Percentiles rank a stretch among this genome's conserved stretches.
These are phyloP conservation scores for Calonectria pteridis DNA, from an alignment of 2,329 filamentous ascomycete genomes.

Conservation along the genomic window DNA sequence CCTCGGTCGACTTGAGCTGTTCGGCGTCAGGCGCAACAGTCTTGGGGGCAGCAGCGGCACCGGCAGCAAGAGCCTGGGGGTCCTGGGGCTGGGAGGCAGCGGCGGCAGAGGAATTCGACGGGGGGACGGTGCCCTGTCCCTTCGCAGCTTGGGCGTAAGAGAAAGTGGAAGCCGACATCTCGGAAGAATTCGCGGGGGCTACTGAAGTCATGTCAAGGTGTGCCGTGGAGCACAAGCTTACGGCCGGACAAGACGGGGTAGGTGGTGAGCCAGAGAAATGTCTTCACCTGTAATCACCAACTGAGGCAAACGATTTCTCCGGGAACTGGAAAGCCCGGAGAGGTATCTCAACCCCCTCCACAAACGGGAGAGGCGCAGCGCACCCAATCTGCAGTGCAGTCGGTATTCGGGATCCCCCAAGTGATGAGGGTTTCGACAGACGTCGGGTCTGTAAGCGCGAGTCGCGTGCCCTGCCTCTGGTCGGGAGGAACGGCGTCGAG, in stretches of 20 bases:
- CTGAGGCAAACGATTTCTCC: conserved; percentile 33
- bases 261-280: conserved; percentile 33
- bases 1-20: conserved; percentile 45
- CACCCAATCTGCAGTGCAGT: conserved; percentile 40
- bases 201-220: conserved; percentile 46
- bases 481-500: conserved; percentile 25
- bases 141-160: conserved; percentile 98
- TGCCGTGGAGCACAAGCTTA: conserved; percentile 35
- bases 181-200: conserved; percentile 44
- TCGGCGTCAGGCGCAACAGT: conserved; percentile 35
- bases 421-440: conserved; percentile 35
- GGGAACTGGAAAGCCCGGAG: conserved; percentile 34
- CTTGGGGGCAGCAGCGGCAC: conserved; percentile 44
- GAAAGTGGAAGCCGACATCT: conserved; percentile 75
- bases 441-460: conserved; percentile 20
- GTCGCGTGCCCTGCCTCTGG: conserved; percentile 28
- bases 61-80: conserved; percentile 42
- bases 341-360: conserved; percentile 44
- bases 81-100: conserved; percentile 42
- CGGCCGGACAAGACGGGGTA: conserved; percentile 32
- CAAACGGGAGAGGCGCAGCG: conserved; percentile 39
- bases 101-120: conserved; percentile 45
- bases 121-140: conserved; percentile 68
- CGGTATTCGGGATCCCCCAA: conserved; percentile 37
- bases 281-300: conserved; percentile 38